Evolutionary conservation across 1,284 basidiomycete genomes (phyloP), one percentile per base, ranked within the genome.

Genomic region (Trichosporon faecale): DNA sequence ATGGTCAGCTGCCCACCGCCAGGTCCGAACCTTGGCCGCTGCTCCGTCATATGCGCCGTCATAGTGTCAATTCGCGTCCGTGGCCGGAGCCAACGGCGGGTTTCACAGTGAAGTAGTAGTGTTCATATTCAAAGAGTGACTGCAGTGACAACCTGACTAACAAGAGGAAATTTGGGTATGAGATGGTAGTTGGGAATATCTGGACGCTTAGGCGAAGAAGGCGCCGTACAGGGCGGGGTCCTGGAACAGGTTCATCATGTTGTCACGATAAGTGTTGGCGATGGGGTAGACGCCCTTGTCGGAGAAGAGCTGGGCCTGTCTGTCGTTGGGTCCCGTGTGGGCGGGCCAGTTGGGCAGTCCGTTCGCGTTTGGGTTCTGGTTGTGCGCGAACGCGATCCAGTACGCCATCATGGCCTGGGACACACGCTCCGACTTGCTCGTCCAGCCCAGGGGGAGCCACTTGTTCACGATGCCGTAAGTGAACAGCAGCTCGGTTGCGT

Each of bases 351-450:
- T 31, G 16, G 55, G 55, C 27, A 31, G 55, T 18, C 74, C 65
- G 12, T 46, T n/a, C 14, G 70, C 72, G 73, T 80, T 80, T 16
- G 80, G 80, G 70, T 81, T 73, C 66, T 74, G 71, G 75, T 75
- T 75, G 73, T 79, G 76, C 29, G 77, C 80, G 73, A 83, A 83
- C 74, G 81, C 82, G 72, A 81, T 68, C 55, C 55, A 60, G 55
- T 60, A 60, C 25, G 55, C 55, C 55, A 60, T 60, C 55, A 60
- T 60, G 27, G 29, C 27, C 29, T 52, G 60, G 18, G 60, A 57
- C 23, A 64, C 7, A 16, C 11, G 23, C 44, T 52, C 25, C 60
- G 16, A 21, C 21, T n/a, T 9, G 60, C n/a, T 6, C 44, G 29
- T 7, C 60, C 44, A 52, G 1, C 66, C 44, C 14, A 64, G 8